Evolutionary conservation across 2,329 filamentous ascomycete species (phyloP).

Genomic region (Epichloe hybrida): DNA sequence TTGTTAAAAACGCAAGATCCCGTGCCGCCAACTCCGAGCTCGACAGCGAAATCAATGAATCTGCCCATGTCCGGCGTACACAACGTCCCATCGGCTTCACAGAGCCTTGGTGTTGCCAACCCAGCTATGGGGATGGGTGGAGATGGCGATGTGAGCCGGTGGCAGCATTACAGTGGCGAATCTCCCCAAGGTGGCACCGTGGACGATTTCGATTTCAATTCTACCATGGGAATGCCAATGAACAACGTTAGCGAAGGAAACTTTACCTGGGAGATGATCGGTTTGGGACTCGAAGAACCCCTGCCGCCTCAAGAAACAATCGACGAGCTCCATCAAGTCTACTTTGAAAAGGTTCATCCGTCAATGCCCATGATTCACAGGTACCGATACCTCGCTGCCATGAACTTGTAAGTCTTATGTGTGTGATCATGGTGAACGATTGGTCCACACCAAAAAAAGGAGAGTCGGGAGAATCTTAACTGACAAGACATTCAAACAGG

Average conservation of each 20-base stretch:
- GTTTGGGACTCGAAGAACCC: constrained; percentile 45
- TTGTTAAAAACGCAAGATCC: constrained; percentile 63
- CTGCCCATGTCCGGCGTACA: constrained; percentile 12
- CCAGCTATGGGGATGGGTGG: constrained; percentile 32
- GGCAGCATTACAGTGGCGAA: constrained; percentile 41
- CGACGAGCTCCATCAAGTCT: constrained; percentile 79
- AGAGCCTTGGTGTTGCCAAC: constrained; percentile 24
- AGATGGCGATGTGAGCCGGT: constrained; percentile 38
- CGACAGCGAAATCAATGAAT: constrained; percentile 18
- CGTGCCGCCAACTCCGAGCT: constrained; percentile 10
- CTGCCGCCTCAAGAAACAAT: constrained; percentile 48
- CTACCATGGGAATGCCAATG: constrained; percentile 35
- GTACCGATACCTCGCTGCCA: constrained; percentile 72
- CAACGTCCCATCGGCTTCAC: constrained; percentile 17
- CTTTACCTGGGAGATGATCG: constrained; percentile 69
- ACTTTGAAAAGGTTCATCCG: constrained; percentile 81
- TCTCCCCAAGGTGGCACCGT: constrained; percentile 33
- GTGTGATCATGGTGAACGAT: not conserved
- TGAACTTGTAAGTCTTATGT: constrained; percentile 51
- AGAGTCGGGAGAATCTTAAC: not conserved
- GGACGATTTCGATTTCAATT: constrained; percentile 46
- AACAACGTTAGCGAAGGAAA: constrained; percentile 34
- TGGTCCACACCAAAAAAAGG: not conserved
- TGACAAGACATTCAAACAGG: constrained; percentile 20
- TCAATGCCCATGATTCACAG: constrained; percentile 82